These are phyloP conservation scores for Fusarium heterosporum DNA, from an alignment of 2,329 filamentous ascomycete genomes.

Conservation along the genomic window DNA sequence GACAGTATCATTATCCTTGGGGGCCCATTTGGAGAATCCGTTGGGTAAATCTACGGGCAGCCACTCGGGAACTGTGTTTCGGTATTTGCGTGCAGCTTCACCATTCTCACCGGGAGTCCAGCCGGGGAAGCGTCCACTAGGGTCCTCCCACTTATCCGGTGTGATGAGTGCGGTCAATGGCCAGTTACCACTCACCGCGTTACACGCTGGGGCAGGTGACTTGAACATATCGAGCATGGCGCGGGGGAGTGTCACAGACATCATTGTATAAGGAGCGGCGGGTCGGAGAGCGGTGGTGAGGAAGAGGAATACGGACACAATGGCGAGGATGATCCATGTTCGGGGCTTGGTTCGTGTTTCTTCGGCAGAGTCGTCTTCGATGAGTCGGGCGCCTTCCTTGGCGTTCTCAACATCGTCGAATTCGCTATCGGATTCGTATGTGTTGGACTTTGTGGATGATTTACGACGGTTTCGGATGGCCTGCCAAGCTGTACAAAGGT, in stretches of 20 bases:
- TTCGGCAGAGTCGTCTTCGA: slow-evolving; percentile 20
- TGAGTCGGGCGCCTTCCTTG: slow-evolving; percentile 27
- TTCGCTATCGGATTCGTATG: slow-evolving; percentile 38
- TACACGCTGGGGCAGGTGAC: slow-evolving; percentile 40
- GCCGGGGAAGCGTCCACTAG: slow-evolving; percentile 46
- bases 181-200: slow-evolving; percentile 41
- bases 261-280: slow-evolving; percentile 47
- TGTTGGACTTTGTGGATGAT: slow-evolving; percentile 7
- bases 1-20: slow-evolving; percentile 3
- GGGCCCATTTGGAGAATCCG: slow-evolving; percentile 49
- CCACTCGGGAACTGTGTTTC: slow-evolving; percentile 46
- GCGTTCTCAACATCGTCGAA: slow-evolving; percentile 30
- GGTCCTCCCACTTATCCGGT: slow-evolving; percentile 43
- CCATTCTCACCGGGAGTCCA: slow-evolving; percentile 50
- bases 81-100: slow-evolving; percentile 41
- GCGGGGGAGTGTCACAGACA: slow-evolving; percentile 50
- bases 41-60: slow-evolving; percentile 42
- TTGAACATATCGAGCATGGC: slow-evolving; percentile 47
- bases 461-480: slow-evolving; percentile 18
- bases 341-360: slow-evolving; percentile 16
- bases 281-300: slow-evolving; percentile 45
- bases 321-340: slow-evolving; percentile 20
- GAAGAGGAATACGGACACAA: slow-evolving; percentile 17
- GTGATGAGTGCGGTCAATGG: slow-evolving; percentile 48
- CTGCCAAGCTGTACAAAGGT: slow-evolving; percentile 32